Conservation (phyloP, 2,329 filamentous ascomycete species). For the Exophiala viscosa region DNA sequence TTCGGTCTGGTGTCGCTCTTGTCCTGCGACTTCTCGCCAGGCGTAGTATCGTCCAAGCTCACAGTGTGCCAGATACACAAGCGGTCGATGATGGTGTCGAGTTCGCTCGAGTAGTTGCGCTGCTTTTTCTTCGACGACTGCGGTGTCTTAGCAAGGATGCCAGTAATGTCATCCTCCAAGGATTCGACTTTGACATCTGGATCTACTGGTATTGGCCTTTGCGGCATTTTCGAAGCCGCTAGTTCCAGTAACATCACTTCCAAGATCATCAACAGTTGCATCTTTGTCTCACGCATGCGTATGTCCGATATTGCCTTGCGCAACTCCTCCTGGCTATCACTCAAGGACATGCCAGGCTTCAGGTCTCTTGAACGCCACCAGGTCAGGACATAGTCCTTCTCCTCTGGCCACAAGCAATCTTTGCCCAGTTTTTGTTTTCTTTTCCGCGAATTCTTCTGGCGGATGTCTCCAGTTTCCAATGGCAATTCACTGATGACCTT, state of each 20-base stretch:
- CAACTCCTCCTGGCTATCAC: constrained; percentile 18
- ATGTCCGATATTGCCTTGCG: constrained; percentile 43
- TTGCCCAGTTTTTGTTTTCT: constrained; percentile 44
- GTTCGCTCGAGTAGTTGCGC: constrained; percentile 41
- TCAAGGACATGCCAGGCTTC: constrained; percentile 3
- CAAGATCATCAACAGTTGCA: constrained; percentile 49
- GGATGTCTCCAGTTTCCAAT: constrained; percentile 30
- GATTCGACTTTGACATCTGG: constrained; percentile 41
- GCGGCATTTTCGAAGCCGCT: constrained; percentile 10
- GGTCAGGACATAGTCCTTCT: constrained; percentile 40
- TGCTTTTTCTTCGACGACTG: constrained; percentile 36
- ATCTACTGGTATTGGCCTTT: constrained; percentile 35
- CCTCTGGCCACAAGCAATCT: constrained; percentile 46
- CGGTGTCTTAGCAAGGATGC: constrained; percentile 16
- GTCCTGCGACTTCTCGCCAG: constrained; percentile 12
- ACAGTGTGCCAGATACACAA: constrained; percentile 52
- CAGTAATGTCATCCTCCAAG: constrained; percentile 22
- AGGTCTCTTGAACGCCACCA: constrained; percentile 45
- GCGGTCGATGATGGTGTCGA: constrained; percentile 47
- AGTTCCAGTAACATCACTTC: constrained; percentile 46
- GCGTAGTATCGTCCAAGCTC: constrained; percentile 37
- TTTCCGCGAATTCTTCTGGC: constrained; percentile 29
- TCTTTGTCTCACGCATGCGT: constrained; percentile 46
- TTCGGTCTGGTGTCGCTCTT: constrained; percentile 31
- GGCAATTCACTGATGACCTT: constrained; percentile 37